Conservation (phyloP, 2,329 filamentous ascomycete genomes). For the Tolypocladium ovalisporum region DNA sequence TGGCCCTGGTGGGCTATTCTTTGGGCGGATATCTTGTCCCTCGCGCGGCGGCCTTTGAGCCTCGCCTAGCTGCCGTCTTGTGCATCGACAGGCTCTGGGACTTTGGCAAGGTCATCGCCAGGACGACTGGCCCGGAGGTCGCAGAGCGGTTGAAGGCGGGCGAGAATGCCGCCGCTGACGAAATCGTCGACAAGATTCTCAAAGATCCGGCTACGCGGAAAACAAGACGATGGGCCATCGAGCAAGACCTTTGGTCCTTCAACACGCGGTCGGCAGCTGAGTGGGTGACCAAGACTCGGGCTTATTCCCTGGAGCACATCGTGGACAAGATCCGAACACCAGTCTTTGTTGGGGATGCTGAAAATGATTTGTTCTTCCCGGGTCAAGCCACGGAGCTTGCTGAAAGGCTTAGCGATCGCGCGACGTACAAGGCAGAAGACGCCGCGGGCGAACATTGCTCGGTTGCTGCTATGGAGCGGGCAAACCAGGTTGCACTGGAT, state of each 20-base stretch:
- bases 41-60: conserved; percentile 31
- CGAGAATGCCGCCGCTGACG: conserved; percentile 8
- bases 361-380: conserved; percentile 6
- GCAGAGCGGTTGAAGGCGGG: conserved; percentile 6
- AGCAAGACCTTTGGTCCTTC: conserved; percentile 14
- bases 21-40: conserved; percentile 27
- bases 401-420: conserved; percentile 4
- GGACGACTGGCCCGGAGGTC: conserved; percentile 5
- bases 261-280: conserved; percentile 9
- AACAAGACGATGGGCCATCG: conserved; percentile 8
- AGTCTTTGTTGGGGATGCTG: conserved; percentile 9
- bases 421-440: neutral
- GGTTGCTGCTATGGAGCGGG: neutral
- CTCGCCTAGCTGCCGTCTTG: conserved; percentile 26
- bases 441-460: neutral
- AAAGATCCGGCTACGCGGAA: neutral
- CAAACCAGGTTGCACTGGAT: neutral
- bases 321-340: conserved; percentile 9
- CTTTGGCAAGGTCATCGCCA: conserved; percentile 7
- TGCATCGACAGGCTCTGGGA: conserved; percentile 26
- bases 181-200: conserved; percentile 1
- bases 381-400: neutral
- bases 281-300: conserved; percentile 5
- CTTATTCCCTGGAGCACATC: conserved; percentile 8
- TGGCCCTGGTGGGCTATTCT: conserved; percentile 26